phyloP scores from a whole-genome alignment of 1,139 yeast species.

The Diutina neorugosa region DNA sequence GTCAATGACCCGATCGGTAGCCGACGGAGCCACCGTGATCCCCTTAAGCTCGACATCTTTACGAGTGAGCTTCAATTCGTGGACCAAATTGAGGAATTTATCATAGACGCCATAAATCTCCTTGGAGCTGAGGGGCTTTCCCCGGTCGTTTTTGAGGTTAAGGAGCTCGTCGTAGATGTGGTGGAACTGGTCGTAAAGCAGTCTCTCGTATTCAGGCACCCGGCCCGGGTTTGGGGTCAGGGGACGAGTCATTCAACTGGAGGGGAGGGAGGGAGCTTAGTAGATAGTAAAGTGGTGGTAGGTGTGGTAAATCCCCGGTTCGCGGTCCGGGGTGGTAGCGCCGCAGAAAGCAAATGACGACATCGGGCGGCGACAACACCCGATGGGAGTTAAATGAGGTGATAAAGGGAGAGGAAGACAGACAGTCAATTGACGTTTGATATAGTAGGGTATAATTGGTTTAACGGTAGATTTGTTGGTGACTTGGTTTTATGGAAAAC shows the following conservation, averaged over 20 bases:
- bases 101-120: conserved; percentile 49
- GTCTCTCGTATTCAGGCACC: conserved; percentile 31
- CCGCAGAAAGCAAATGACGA: not conserved
- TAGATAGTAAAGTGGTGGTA: not conserved
- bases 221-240: not conserved
- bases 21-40: conserved; percentile 22
- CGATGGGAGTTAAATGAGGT: no score
- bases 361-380: not conserved
- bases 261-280: not conserved
- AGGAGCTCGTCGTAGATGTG: conserved; percentile 39
- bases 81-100: conserved; percentile 35
- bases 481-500: no score
- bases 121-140: conserved; percentile 49
- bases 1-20: conserved; percentile 64
- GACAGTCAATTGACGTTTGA: no score
- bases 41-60: conserved; percentile 38
- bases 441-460: no score
- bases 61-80: conserved; percentile 37
- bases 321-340: not conserved
- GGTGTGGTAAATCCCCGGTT: not conserved
- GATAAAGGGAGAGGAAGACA: no score
- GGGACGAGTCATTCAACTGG: not conserved
- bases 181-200: conserved; percentile 34
- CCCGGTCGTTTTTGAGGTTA: conserved; percentile 51
- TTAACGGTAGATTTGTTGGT: no score